Evolutionary conservation across 805 yeast genomes (phyloP), one percentile per base, ranked within the genome.

Genomic region (Saccharomycopsis schoenii): DNA sequence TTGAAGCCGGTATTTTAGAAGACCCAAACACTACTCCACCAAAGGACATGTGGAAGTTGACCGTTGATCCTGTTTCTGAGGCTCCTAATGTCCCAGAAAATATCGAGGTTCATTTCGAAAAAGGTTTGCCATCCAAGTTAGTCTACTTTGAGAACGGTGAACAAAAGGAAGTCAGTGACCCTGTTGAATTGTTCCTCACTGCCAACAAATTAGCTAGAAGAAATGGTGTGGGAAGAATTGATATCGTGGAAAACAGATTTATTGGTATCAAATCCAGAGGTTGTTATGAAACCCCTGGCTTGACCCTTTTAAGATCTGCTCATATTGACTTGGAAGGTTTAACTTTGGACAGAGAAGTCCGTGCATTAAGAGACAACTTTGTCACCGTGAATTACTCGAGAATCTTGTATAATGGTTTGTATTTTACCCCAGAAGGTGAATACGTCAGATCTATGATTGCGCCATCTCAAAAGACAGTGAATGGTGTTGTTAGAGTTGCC

Each of bases 11-110:
- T 77, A 94, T 94, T 68, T 84, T 94, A 71, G 99, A 94, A 79
- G 97, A 94, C 78, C 99, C 99, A 72, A 89, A 94, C 76, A 85
- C 93, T 69, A 94, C 99, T 59, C 99, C 99, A 66, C 99, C 99
- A 77, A 93, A 92, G 80, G 99, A 94, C 76, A 94, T 94, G 99
- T 94, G 99, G 99, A 94, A 94, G 80, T 84, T 94, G 74, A 94
- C 97, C 52, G 89, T 88, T 64, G 99, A 93, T 76, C 98, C 99
- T 70, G 73, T 78, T 50, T 41, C 57, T 17, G 97, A 93, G 72
- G 98, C 99, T 61, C 99, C 99, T 71, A 85, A 89, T 65, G 78
- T 78, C 58, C 98, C 98, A 70, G 97, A 94, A 80, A 87, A 86
- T 73, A 85, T 94, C 75, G 77, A 88, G 24, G 84, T 94, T 64